Percentiles rank a stretch among this genome's conserved stretches.
phyloP scores from a whole-genome alignment of 2,329 filamentous ascomycete genomes.

The Teratosphaeria zuluensis region DNA sequence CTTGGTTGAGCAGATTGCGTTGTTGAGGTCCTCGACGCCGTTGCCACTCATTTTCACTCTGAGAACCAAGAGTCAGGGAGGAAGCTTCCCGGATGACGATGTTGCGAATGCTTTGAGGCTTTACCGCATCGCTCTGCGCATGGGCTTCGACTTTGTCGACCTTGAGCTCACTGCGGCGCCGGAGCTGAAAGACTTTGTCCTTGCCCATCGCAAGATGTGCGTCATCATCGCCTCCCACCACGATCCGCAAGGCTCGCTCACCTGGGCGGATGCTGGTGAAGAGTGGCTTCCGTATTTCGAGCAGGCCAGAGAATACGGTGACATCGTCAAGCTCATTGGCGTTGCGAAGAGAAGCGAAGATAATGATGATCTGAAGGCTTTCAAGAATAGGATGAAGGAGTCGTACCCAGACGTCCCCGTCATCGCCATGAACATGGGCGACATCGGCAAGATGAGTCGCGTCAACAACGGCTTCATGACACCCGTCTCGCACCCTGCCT shows the following conservation, averaged over 20 bases:
- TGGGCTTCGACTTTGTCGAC: slow-evolving; percentile 88
- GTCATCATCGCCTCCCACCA: slow-evolving; percentile 94
- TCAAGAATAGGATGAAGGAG: slow-evolving; percentile 65
- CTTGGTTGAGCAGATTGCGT: slow-evolving; percentile 69
- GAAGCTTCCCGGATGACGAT: slow-evolving; percentile 73
- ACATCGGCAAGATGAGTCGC: slow-evolving; percentile 75
- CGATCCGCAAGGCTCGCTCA: slow-evolving; percentile 67
- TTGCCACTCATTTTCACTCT: slow-evolving; percentile 89
- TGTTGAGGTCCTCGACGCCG: slow-evolving; percentile 61
- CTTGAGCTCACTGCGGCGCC: slow-evolving; percentile 81
- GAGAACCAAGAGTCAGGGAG: slow-evolving; percentile 75
- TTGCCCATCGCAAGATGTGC: slow-evolving; percentile 53
- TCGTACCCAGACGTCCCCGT: slow-evolving; percentile 66
- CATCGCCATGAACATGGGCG: slow-evolving; percentile 94
- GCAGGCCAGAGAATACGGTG: slow-evolving; percentile 76
- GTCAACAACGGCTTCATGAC: slow-evolving; percentile 90
- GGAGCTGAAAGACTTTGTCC: slow-evolving; percentile 51
- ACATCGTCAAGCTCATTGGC: slow-evolving; percentile 90
- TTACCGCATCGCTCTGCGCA: slow-evolving; percentile 67
- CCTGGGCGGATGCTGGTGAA: slow-evolving; percentile 68
- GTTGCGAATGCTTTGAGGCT: slow-evolving; percentile 54
- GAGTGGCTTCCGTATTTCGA: slow-evolving; percentile 90
- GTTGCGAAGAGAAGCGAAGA: slow-evolving; percentile 66
- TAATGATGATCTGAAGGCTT: slow-evolving; percentile 74
- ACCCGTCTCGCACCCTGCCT: slow-evolving; percentile 76